Evolutionary conservation across 306 rosid genomes (phyloP), one percentile per base, ranked within the genome.

Genomic region (Inga oerstediana): DNA sequence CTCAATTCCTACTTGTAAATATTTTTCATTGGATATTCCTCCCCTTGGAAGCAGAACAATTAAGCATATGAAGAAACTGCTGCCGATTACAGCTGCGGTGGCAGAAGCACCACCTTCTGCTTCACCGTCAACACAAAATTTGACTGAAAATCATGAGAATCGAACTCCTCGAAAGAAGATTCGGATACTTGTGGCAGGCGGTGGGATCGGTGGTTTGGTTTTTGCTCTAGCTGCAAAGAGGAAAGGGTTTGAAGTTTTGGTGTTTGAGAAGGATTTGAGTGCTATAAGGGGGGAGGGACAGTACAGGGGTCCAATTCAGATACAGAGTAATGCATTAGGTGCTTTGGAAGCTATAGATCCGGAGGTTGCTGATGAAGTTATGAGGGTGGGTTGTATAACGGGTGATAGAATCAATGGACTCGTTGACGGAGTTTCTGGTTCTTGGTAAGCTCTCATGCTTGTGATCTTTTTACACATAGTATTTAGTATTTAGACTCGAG

Each of bases 291-390:
- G 99, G 43, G 99, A 97, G 74, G 99, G 99, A 24, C 94, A 91
- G 79, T 97, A 97, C 56, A 90, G 99, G 84, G 99, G 99, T 76
- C 99, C 99, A 20, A 97, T 97, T 89, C 99, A 94, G 91, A 87
- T 97, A 80, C 99, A 97, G 85, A 97, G 99, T 67, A 97, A 97
- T 84, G 99, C 99, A 48, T 87, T 97, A 89, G 99, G 98, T 79
- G 98, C 97, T 80, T 89, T 94, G 89, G 99, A 97, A 88, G 97
- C 99, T 75, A 89, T 97, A 73, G 99, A 97, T 88, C 51, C 86
- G 69, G 92, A 92, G 27, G 98, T 94, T 78, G 99, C 99, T 10
- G 99, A 97, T 0, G 94, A 97, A 85, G 97, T 97, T 79, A 83
- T 97, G 98, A 82, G 86, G 43, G 88, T 87, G 54, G 99, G 98